Conservation (phyloP, 257 asterid species). For the Nicotiana tomentosiformis region DNA sequence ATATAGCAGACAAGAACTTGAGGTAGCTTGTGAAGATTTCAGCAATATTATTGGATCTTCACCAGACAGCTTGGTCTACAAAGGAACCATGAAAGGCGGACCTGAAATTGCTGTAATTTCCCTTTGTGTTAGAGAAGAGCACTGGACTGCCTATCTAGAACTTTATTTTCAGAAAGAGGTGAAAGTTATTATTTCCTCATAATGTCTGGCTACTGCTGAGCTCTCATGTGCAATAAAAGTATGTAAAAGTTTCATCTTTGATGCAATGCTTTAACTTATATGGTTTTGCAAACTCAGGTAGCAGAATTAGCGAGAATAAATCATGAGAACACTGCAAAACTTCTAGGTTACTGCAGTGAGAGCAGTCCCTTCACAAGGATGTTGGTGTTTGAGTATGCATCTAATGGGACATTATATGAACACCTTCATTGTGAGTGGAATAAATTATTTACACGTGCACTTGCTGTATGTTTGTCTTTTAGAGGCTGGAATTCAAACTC, state of each 20-base stretch:
- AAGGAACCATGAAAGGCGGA: conserved; percentile 82
- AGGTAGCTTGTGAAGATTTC: conserved; percentile 97
- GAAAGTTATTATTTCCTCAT: background rate
- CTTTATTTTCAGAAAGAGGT: conserved; percentile 94
- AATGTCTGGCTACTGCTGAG: background rate
- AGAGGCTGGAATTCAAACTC: background rate
- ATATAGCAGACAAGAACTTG: conserved; percentile 86
- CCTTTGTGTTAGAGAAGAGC: conserved; percentile 73
- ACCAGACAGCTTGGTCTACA: conserved; percentile 73
- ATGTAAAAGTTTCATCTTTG: background rate
- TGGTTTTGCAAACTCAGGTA: conserved; percentile 39
- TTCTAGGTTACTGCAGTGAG: conserved; percentile 88
- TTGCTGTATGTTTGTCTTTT: background rate
- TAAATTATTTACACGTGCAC: background rate
- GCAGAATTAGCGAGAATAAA: conserved; percentile 76
- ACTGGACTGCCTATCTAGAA: conserved; percentile 86
- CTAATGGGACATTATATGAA: conserved; percentile 91
- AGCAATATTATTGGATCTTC: conserved; percentile 95
- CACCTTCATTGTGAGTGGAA: conserved; percentile 81
- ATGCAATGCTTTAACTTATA: background rate
- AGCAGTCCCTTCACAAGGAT: conserved; percentile 80
- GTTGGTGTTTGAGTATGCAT: conserved; percentile 92
- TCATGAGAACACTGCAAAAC: conserved; percentile 67
- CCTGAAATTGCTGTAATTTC: conserved; percentile 90
- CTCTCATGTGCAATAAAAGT: background rate